phyloP scores from a whole-genome alignment of 257 asterid genomes.

The Nicotiana undulata region DNA sequence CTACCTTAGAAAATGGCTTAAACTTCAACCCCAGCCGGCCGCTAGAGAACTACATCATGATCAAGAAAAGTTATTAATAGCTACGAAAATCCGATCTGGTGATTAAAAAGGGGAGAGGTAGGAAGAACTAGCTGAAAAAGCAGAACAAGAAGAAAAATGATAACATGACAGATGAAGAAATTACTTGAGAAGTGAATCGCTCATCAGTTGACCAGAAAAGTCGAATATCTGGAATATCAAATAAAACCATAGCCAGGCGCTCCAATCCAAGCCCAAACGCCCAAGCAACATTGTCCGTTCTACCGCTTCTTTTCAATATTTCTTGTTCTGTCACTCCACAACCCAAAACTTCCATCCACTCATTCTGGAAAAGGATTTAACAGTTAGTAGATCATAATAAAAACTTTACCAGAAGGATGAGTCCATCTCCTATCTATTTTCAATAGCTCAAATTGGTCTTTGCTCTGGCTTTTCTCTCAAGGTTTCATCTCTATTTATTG shows the following conservation, averaged over 20 bases:
- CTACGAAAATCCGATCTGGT: background rate
- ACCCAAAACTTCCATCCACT: constrained; percentile 97
- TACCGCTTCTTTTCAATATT: constrained; percentile 72
- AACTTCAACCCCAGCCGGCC: constrained; percentile 85
- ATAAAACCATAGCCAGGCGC: constrained; percentile 89
- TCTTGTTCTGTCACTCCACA: constrained; percentile 99
- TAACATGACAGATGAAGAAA: constrained; percentile 1
- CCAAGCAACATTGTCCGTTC: constrained; percentile 77
- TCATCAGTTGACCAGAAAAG: constrained; percentile 91
- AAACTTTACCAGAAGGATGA: background rate
- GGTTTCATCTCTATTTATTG: background rate
- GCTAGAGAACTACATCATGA: constrained; percentile 49
- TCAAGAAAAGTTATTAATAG: constrained; percentile 3
- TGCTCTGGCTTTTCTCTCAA: background rate
- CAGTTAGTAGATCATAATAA: background rate
- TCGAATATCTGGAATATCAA: constrained; percentile 93
- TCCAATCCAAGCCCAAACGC: constrained; percentile 99
- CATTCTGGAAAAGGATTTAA: constrained; percentile 44
- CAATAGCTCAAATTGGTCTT: background rate
- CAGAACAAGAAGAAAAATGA: background rate
- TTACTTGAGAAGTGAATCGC: constrained; percentile 95
- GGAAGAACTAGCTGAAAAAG: background rate
- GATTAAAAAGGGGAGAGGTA: background rate
- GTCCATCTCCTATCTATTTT: background rate
- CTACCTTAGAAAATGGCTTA: constrained; percentile 85